Evolutionary conservation across 768 basidiomycete species (phyloP).

Genomic region (Pisolithus sp.): DNA sequence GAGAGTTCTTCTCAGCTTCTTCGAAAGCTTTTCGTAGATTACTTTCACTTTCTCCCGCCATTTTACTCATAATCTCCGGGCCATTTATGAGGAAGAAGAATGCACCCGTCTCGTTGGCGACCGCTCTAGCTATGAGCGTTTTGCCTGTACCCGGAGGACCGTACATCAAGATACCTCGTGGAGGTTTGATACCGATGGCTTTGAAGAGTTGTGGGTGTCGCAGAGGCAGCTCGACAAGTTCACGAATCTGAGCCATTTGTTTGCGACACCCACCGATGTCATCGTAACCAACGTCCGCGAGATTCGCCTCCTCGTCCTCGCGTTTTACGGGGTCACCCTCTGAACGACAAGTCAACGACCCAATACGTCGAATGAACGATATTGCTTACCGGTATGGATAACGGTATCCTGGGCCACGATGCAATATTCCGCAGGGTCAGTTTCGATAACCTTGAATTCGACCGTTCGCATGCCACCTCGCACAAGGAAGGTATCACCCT

Average conservation of each 20-base stretch:
- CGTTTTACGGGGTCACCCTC: constrained; percentile 99
- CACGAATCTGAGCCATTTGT: constrained; percentile 99
- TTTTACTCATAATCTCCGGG: constrained; percentile 99
- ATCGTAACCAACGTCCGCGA: constrained; percentile 96
- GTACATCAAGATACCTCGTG: constrained; percentile 97
- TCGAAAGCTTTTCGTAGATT: constrained; percentile 98
- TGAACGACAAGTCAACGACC: constrained; percentile 20
- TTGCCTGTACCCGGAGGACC: constrained; percentile 99
- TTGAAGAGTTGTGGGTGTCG: constrained; percentile 99
- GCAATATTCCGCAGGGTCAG: constrained; percentile 96
- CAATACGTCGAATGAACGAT: not conserved
- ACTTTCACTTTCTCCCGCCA: constrained; percentile 98
- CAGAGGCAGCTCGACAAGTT: constrained; percentile 95
- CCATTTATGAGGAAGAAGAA: constrained; percentile 99
- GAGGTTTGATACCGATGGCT: constrained; percentile 99
- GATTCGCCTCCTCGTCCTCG: constrained; percentile 96
- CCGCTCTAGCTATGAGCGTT: constrained; percentile 98
- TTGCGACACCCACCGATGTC: constrained; percentile 99
- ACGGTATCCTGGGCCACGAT: constrained; percentile 99
- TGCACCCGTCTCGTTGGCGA: constrained; percentile 98
- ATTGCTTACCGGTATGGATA: constrained; percentile 68
- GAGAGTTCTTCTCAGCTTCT: constrained; percentile 99
- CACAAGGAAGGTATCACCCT: constrained; percentile 98
- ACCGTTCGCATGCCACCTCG: constrained; percentile 98
- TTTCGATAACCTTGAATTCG: constrained; percentile 99